Percentiles rank a stretch among this genome's conserved stretches.
phyloP scores from a whole-genome alignment of 306 rosid species.

The Lotus japonicus region DNA sequence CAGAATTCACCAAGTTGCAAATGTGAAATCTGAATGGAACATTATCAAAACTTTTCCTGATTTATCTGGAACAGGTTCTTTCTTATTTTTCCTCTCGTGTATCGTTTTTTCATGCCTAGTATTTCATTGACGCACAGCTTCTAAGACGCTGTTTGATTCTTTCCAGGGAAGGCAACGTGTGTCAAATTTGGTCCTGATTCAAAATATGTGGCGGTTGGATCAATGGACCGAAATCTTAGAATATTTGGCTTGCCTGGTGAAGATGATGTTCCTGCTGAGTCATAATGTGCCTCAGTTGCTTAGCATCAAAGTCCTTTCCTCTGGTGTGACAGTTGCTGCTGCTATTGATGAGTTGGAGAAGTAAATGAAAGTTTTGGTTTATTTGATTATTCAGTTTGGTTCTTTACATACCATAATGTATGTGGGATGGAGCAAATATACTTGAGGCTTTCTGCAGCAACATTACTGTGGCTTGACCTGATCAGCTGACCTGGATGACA shows the following conservation, averaged over 20 bases:
- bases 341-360: constrained; percentile 25
- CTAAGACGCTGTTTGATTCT: constrained; percentile 1
- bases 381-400: constrained; percentile 20
- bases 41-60: constrained; percentile 88
- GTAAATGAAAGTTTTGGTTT: constrained; percentile 30
- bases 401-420: constrained; percentile 15
- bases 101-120: neutral
- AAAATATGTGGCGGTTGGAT: constrained; percentile 78
- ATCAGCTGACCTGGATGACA: constrained; percentile 22
- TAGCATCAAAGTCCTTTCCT: neutral
- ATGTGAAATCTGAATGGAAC: constrained; percentile 95
- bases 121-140: neutral
- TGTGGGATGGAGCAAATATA: constrained; percentile 20
- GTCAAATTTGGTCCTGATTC: constrained; percentile 88
- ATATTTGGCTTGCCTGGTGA: constrained; percentile 71
- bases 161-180: constrained; percentile 68
- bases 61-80: constrained; percentile 89
- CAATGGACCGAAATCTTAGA: constrained; percentile 94
- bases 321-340: constrained; percentile 24
- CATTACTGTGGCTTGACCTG: constrained; percentile 20
- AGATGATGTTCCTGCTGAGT: constrained; percentile 44
- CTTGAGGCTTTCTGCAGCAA: constrained; percentile 34
- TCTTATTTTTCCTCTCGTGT: neutral
- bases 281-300: constrained; percentile 10
- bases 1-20: constrained; percentile 95